These are phyloP conservation scores for Spergularia azorica DNA, from an alignment of 179 eudicot species.

Conservation along the genomic window DNA sequence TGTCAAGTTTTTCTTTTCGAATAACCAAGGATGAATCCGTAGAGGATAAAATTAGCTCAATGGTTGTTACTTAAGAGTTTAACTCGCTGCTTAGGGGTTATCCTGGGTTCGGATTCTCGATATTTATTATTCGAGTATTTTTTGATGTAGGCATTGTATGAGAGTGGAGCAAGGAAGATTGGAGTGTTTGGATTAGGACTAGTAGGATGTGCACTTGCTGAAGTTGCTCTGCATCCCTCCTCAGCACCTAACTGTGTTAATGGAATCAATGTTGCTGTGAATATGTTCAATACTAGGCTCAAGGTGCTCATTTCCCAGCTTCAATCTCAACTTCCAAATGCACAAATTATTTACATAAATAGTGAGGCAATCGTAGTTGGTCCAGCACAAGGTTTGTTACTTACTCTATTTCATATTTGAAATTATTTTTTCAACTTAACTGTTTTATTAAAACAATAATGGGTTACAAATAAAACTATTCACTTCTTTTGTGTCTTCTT, in stretches of 20 bases:
- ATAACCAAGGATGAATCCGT: too few relatives aligned
- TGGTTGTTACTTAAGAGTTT: too few relatives aligned
- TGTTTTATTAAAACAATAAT: too few relatives aligned
- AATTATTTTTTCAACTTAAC: too few relatives aligned
- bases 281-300: constrained; percentile 33
- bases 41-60: too few relatives aligned
- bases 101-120: too few relatives aligned
- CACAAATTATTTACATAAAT: constrained; percentile 26
- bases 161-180: constrained; percentile 47
- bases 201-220: constrained; percentile 46
- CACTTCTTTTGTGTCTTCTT: too few relatives aligned
- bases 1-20: neutral
- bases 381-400: neutral
- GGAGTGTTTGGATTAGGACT: constrained; percentile 44
- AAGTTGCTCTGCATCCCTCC: constrained; percentile 29
- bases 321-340: constrained; percentile 24
- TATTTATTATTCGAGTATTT: too few relatives aligned
- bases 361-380: neutral
- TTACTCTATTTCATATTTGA: too few relatives aligned
- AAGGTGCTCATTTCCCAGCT: constrained; percentile 27
- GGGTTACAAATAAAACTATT: too few relatives aligned
- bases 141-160: constrained; percentile 31
- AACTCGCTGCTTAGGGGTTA: too few relatives aligned
- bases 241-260: constrained; percentile 21
- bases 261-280: constrained; percentile 25